A percentile compares a stretch with the other conserved stretches of the same genome.
phyloP scores from a whole-genome alignment of 2,329 filamentous ascomycete genomes.

The Penicillium sp. region DNA sequence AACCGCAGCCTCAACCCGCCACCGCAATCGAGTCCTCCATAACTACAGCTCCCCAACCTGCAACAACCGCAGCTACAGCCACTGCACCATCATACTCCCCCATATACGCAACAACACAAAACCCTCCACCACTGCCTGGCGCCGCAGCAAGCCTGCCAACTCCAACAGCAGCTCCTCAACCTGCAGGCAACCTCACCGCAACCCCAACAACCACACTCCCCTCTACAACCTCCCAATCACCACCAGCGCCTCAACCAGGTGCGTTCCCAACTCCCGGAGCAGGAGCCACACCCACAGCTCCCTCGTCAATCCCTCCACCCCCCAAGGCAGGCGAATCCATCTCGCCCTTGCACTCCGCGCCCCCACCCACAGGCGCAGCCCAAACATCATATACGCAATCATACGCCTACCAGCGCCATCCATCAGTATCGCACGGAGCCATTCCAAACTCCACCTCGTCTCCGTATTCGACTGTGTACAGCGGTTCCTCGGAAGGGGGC shows the following conservation, averaged over 20 bases:
- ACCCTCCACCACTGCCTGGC: constrained; percentile 41
- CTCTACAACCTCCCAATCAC: constrained; percentile 25
- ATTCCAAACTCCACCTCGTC: constrained; percentile 26
- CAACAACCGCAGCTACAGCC: constrained; percentile 20
- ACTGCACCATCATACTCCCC: constrained; percentile 37
- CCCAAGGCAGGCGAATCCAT: constrained; percentile 19
- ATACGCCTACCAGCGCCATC: constrained; percentile 15
- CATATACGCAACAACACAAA: constrained; percentile 24
- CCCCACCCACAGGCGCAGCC: constrained; percentile 15
- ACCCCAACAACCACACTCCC: constrained; percentile 25
- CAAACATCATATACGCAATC: constrained; percentile 25
- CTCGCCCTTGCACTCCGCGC: neutral
- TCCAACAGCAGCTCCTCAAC: constrained; percentile 20
- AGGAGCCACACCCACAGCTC: constrained; percentile 1
- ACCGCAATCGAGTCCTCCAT: constrained; percentile 17
- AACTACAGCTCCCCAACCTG: constrained; percentile 11
- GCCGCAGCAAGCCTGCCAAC: constrained; percentile 35
- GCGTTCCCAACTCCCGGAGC: constrained; percentile 17
- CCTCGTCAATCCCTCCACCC: constrained; percentile 17
- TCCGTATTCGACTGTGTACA: constrained; percentile 30
- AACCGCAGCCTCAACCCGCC: constrained; percentile 23
- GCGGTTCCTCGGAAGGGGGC: constrained; percentile 10
- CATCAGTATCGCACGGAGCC: constrained; percentile 3
- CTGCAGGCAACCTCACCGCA: constrained; percentile 18
- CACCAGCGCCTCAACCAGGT: constrained; percentile 44